Conservation (phyloP, 768 basidiomycete species). For the Clitopilus passeckerianus region DNA sequence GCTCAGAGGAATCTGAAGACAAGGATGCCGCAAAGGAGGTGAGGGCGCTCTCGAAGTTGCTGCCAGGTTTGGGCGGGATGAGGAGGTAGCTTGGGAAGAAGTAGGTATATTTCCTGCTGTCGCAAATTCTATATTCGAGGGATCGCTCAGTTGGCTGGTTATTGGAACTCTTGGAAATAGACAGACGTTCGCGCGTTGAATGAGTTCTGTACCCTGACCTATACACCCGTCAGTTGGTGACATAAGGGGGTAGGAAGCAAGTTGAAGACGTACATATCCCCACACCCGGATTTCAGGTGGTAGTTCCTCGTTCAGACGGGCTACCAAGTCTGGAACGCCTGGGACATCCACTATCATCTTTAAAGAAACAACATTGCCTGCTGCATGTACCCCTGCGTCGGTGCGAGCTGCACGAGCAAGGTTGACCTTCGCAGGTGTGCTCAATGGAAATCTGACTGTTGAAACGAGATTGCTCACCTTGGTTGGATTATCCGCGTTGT, state of each 20-base stretch:
- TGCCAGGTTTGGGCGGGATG: slow-evolving; percentile 81
- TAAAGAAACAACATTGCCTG: slow-evolving; percentile 88
- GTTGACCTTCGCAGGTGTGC: slow-evolving; percentile 48
- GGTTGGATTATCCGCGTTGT: slow-evolving; percentile 86
- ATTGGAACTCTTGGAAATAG: slow-evolving; percentile 3
- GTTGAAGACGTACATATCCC: slow-evolving; percentile 59
- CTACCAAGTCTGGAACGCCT: slow-evolving; percentile 62
- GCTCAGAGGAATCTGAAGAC: slow-evolving; percentile 12
- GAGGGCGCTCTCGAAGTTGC: slow-evolving; percentile 49
- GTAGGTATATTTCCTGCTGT: slow-evolving; percentile 97
- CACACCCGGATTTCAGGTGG: slow-evolving; percentile 92
- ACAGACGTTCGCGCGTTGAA: slow-evolving; percentile 75
- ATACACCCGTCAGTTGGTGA: not conserved
- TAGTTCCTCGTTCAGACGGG: slow-evolving; percentile 79
- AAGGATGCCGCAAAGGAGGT: slow-evolving; percentile 24
- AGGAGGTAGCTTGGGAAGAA: slow-evolving; percentile 93
- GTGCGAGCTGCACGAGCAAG: slow-evolving; percentile 90
- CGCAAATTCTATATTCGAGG: slow-evolving; percentile 62
- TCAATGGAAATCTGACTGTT: not conserved
- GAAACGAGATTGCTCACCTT: slow-evolving; percentile 47
- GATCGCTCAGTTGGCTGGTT: slow-evolving; percentile 6
- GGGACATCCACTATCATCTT: slow-evolving; percentile 84
- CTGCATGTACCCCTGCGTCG: slow-evolving; percentile 96
- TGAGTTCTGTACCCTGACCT: slow-evolving; percentile 73
- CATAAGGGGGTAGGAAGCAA: not conserved